These are phyloP conservation scores for Starmerella geochares DNA, from an alignment of 805 yeast genomes.

Conservation along the genomic window DNA sequence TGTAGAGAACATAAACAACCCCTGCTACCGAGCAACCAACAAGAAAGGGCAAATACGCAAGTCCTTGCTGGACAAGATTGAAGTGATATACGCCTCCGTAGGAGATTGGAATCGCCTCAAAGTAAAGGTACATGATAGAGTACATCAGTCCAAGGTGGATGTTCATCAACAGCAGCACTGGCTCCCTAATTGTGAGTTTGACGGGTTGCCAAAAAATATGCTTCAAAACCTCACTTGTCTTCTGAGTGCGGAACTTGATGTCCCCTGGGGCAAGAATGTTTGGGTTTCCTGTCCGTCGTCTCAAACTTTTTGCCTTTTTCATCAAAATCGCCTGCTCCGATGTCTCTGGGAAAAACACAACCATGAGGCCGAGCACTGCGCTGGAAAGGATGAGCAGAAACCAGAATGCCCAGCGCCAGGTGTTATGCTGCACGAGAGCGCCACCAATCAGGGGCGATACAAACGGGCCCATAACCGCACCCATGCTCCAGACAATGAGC, in stretches of 20 bases:
- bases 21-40: not conserved
- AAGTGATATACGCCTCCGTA: not conserved
- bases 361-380: not conserved
- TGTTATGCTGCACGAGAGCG: not conserved
- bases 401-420: slow-evolving; percentile 1
- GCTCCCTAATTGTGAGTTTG: not conserved
- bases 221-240: not conserved
- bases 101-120: not conserved
- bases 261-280: not conserved
- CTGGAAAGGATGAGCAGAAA: not conserved
- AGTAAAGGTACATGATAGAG: not conserved
- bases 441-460: not conserved
- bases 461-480: not conserved
- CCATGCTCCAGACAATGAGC: not conserved
- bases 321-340: not conserved
- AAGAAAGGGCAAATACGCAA: not conserved
- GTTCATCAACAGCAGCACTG: not conserved
- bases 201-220: not conserved
- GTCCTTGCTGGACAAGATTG: not conserved
- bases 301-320: not conserved
- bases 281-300: not conserved
- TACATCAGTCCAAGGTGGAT: not conserved
- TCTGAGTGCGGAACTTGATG: not conserved
- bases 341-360: not conserved
- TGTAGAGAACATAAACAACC: not conserved